Conservation (phyloP, 75 land plant species). For the Pinus taeda region DNA sequence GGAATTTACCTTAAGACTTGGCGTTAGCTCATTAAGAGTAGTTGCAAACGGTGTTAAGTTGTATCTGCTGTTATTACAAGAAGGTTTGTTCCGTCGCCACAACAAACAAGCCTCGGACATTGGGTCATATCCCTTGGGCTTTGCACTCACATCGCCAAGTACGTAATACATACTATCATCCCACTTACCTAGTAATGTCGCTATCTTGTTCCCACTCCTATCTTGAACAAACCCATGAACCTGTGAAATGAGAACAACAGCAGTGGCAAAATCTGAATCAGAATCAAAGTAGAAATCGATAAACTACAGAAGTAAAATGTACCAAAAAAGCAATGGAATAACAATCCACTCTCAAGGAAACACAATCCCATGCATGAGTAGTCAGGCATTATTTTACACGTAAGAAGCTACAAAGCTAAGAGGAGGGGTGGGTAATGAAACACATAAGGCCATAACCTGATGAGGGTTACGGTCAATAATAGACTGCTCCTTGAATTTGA, state of each 20-base stretch:
- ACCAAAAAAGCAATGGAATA: not conserved
- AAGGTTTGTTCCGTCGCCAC: conserved; percentile 72
- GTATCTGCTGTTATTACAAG: conserved; percentile 68
- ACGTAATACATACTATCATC: conserved; percentile 98
- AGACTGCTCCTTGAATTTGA: conserved; percentile 98
- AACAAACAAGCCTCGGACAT: conserved; percentile 91
- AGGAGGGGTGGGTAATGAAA: not conserved
- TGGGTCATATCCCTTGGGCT: conserved; percentile 91
- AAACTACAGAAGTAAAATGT: not conserved
- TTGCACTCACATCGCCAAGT: conserved; percentile 78
- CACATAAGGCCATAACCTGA: conserved; percentile 55
- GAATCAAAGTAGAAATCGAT: not conserved
- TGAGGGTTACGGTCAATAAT: conserved; percentile 98
- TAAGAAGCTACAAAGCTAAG: not conserved
- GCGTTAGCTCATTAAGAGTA: conserved; percentile 91
- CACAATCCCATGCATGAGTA: not conserved
- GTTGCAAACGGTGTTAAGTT: conserved; percentile 96
- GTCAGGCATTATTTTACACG: not conserved
- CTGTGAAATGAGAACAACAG: conserved; percentile 31
- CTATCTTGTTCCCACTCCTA: conserved; percentile 84
- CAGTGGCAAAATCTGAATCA: not conserved
- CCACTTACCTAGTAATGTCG: conserved; percentile 96
- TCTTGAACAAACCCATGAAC: conserved; percentile 99
- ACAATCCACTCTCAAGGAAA: not conserved
- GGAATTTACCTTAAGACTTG: conserved; percentile 46